These are phyloP conservation scores for Sphaerosporella brunnea DNA, from an alignment of 495 filamentous ascomycete species.

Conservation along the genomic window DNA sequence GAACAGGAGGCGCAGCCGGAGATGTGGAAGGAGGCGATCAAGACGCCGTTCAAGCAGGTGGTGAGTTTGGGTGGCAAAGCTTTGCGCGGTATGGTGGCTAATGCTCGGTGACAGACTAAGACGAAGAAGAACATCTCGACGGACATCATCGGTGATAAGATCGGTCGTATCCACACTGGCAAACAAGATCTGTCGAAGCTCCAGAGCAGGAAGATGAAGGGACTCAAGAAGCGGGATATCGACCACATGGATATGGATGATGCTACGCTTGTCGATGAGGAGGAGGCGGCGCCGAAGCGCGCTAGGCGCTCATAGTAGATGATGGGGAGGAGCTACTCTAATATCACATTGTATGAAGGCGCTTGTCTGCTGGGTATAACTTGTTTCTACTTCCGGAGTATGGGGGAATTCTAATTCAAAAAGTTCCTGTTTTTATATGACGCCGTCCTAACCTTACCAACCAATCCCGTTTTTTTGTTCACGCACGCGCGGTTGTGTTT, in stretches of 20 bases:
- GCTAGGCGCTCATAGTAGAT: slow-evolving; percentile 1
- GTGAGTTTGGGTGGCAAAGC: slow-evolving; percentile 32
- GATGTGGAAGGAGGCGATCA: slow-evolving; percentile 76
- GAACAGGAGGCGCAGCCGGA: slow-evolving; percentile 56
- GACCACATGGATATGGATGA: slow-evolving; percentile 35
- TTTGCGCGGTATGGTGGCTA: slow-evolving; percentile 1
- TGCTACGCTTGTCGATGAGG: slow-evolving; percentile 31
- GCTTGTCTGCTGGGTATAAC: slow-evolving; percentile 3
- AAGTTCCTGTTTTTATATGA: too few relatives aligned
- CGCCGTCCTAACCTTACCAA: too few relatives aligned
- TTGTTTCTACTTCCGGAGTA: slow-evolving; percentile 1
- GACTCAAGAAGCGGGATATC: slow-evolving; percentile 61
- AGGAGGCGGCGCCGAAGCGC: slow-evolving; percentile 8
- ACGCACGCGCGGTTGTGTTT: neutral
- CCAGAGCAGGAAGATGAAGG: slow-evolving; percentile 99
- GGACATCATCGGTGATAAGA: slow-evolving; percentile 84
- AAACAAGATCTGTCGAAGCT: slow-evolving; percentile 73
- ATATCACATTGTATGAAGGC: too few relatives aligned
- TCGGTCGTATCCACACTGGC: slow-evolving; percentile 79
- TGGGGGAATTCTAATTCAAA: too few relatives aligned
- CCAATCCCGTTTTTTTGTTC: too few relatives aligned
- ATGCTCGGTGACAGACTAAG: slow-evolving; percentile 29
- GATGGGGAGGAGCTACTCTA: too few relatives aligned
- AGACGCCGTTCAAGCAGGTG: slow-evolving; percentile 55
- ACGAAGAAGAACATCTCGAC: slow-evolving; percentile 91